phyloP scores from a whole-genome alignment of 164 flowering plant species.

The Aristolochia californica region DNA sequence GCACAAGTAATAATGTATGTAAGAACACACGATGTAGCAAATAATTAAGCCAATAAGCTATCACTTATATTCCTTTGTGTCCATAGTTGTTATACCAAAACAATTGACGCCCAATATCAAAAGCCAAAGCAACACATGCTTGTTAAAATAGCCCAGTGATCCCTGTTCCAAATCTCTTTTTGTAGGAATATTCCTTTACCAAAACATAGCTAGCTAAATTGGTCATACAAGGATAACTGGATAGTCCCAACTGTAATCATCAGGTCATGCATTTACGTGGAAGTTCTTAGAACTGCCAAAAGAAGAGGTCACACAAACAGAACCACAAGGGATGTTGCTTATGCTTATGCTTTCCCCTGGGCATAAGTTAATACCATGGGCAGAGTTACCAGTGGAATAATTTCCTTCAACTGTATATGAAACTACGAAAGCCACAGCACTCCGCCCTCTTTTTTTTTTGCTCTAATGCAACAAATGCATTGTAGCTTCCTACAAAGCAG shows the following conservation, averaged over 20 bases:
- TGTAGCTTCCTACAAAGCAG: slow-evolving; percentile 58
- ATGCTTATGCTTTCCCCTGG: slow-evolving; percentile 27
- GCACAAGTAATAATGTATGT: neutral
- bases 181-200: no score
- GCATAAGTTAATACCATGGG: slow-evolving; percentile 23
- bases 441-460: slow-evolving; percentile 55
- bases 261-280: neutral
- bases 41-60: neutral
- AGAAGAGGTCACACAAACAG: neutral
- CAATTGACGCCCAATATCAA: no score
- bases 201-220: no score
- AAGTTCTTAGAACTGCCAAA: neutral
- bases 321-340: slow-evolving; percentile 5
- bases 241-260: neutral
- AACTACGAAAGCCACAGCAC: slow-evolving; percentile 15
- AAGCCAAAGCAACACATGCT: no score
- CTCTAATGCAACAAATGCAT: slow-evolving; percentile 65
- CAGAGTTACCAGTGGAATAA: slow-evolving; percentile 42
- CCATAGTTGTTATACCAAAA: no score
- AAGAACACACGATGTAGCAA: no score
- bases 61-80: no score
- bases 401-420: slow-evolving; percentile 24
- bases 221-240: no score
- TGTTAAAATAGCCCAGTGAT: no score
- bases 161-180: no score